Base-by-base conservation (phyloP, 2,329 filamentous ascomycete genomes). In the Bretziella fagacearum region DNA sequence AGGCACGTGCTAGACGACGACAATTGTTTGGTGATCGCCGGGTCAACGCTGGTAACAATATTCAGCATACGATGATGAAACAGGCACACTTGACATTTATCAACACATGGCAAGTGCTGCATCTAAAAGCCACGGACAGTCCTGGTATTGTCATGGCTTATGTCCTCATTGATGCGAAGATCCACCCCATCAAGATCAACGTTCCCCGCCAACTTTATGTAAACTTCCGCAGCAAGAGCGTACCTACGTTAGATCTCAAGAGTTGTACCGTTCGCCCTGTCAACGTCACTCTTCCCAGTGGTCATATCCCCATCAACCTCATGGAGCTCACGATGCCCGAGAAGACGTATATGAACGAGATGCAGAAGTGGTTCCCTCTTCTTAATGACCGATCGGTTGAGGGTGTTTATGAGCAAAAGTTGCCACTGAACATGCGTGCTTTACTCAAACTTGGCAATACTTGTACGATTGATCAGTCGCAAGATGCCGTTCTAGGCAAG, bases 311-410 rank as follows among this genome's bases (percentile, higher is more conserved):
- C 0, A 81, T 84, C 3, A 85, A 98, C 65, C 70, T 99, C 3
- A 96, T 96, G 71, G 93, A 87, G 64, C 70, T 99, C 30, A 87
- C 81, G 0, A 84, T 98, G 62, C 72, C 84, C 0, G 91, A 98
- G 60, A 80, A 91, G 48, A 71, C 83, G 0, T 98, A 93, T 62
- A 77, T 94, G 60, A 71, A 80, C 0, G 81, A 86, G 52, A 93
- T 86, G 58, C 48, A 51, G 22, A 50, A 52, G 23, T 52, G 50
- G 50, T 51, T 51, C 18, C 49, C 49, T 7, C 40, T 53, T n/a
- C 45, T 50, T n/a, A 51, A 52, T 22, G 33, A 52, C 33, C 50
- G 43, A 18, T 47, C 50, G 53, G 84, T 98, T 1, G 91, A 98
- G 62, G 93, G 93, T 25, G 86, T 98, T 11, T 99, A 99, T 57